Conservation (phyloP, 1,284 basidiomycete genomes). For the Puccinia triticina region DNA sequence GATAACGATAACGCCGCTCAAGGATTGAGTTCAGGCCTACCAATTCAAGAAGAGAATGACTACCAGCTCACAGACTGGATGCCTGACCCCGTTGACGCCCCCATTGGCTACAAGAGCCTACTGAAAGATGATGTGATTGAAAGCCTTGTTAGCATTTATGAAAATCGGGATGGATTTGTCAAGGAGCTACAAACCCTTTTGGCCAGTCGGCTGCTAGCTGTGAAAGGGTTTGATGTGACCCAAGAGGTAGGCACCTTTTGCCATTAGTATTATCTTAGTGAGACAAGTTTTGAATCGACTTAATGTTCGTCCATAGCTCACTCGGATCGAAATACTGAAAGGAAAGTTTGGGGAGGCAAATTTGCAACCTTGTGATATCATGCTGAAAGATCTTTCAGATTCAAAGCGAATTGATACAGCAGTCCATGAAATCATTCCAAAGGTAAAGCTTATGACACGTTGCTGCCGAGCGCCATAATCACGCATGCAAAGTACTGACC, state of each 20-base stretch:
- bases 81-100: slow-evolving; percentile 89
- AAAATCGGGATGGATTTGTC: slow-evolving; percentile 88
- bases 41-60: slow-evolving; percentile 74
- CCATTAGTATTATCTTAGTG: slow-evolving; percentile 7
- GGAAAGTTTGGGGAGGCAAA: slow-evolving; percentile 87
- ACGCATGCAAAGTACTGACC: not conserved
- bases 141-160: slow-evolving; percentile 92
- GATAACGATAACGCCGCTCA: slow-evolving; percentile 54
- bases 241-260: slow-evolving; percentile 69
- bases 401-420: slow-evolving; percentile 82
- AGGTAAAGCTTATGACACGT: slow-evolving; percentile 63
- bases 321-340: slow-evolving; percentile 88
- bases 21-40: slow-evolving; percentile 65
- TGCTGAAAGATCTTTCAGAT: slow-evolving; percentile 92
- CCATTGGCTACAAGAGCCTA: slow-evolving; percentile 68
- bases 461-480: not conserved
- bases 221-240: slow-evolving; percentile 78
- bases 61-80: slow-evolving; percentile 87
- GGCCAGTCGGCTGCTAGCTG: slow-evolving; percentile 76
- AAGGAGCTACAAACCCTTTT: slow-evolving; percentile 87
- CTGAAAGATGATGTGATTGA: slow-evolving; percentile 82
- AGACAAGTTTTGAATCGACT: not conserved
- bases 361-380: slow-evolving; percentile 89
- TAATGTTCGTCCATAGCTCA: slow-evolving; percentile 65
- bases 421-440: slow-evolving; percentile 71